Percentiles rank a stretch among this genome's conserved stretches.
Conservation (phyloP, 805 yeast species). For the Saccharomycopsis fodiens region DNA sequence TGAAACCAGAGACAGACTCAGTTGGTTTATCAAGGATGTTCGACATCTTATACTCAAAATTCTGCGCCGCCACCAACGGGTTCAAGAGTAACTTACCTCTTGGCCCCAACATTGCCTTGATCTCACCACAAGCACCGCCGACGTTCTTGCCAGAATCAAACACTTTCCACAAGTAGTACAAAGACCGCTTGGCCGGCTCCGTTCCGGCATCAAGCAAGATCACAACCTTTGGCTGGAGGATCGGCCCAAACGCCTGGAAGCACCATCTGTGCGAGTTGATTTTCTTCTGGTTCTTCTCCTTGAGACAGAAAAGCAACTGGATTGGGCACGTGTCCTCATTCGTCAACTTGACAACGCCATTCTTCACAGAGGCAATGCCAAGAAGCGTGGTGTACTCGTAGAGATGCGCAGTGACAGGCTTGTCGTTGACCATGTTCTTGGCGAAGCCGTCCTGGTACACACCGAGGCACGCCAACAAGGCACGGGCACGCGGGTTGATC, state of each 20-base stretch:
- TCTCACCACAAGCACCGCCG: conserved; percentile 98
- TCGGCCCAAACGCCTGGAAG: conserved; percentile 84
- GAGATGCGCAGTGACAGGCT: conserved; percentile 76
- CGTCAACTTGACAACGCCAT: conserved; percentile 67
- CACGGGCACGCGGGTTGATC: conserved; percentile 71
- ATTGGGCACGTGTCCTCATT: conserved; percentile 92
- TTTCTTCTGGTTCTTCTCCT: conserved; percentile 83
- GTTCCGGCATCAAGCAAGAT: conserved; percentile 92
- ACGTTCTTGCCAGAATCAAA: conserved; percentile 69
- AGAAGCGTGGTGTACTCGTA: conserved; percentile 92
- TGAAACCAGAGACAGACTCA: conserved; percentile 92
- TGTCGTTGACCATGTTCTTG: conserved; percentile 80
- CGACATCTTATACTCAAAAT: conserved; percentile 93
- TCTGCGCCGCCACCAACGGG: conserved; percentile 95
- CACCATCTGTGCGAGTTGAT: conserved; percentile 98
- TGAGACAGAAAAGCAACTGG: conserved; percentile 81
- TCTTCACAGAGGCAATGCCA: conserved; percentile 70
- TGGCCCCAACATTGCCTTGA: conserved; percentile 75
- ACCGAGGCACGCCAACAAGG: conserved; percentile 80
- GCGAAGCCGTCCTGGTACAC: conserved; percentile 96
- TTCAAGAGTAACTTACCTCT: conserved; percentile 50
- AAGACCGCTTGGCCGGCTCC: conserved; percentile 75
- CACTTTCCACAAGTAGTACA: conserved; percentile 84
- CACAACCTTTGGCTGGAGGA: conserved; percentile 76
- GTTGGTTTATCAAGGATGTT: conserved; percentile 93